Evolutionary conservation across 805 yeast genomes (phyloP).

Genomic region (Trichomonascus vanleenenianus): DNA sequence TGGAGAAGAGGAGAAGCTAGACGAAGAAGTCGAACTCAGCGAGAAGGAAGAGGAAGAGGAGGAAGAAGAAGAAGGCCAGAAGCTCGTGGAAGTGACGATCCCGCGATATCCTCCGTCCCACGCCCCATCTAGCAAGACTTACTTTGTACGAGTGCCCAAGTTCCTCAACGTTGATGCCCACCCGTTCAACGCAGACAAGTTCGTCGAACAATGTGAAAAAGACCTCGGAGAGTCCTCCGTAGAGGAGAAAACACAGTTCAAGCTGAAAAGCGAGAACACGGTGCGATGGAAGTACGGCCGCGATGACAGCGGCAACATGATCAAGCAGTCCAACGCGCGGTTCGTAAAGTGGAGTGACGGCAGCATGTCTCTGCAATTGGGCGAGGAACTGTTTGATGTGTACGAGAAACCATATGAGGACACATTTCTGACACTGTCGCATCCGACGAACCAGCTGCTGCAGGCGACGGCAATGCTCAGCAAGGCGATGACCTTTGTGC

Average conservation of each 20-base stretch:
- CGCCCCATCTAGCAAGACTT: slow-evolving; percentile 22
- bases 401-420: slow-evolving; percentile 53
- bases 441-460: slow-evolving; percentile 63
- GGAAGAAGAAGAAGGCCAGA: slow-evolving; percentile 3
- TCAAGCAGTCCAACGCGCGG: slow-evolving; percentile 82
- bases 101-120: slow-evolving; percentile 28
- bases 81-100: slow-evolving; percentile 15
- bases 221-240: slow-evolving; percentile 29
- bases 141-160: slow-evolving; percentile 66
- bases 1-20: neutral
- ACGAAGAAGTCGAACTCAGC: neutral
- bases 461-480: slow-evolving; percentile 59
- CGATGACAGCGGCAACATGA: slow-evolving; percentile 55
- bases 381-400: slow-evolving; percentile 78
- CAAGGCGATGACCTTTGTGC: slow-evolving; percentile 67
- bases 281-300: slow-evolving; percentile 90
- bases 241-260: slow-evolving; percentile 31
- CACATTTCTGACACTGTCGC: slow-evolving; percentile 62
- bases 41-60: neutral
- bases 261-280: slow-evolving; percentile 70
- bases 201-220: slow-evolving; percentile 41
- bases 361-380: slow-evolving; percentile 72
- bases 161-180: slow-evolving; percentile 75
- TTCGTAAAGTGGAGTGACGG: slow-evolving; percentile 95
- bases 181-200: slow-evolving; percentile 74